Percentiles rank a stretch among this genome's conserved stretches.
Conservation (phyloP, 2,329 filamentous ascomycete genomes). For the Scedosporium apiospermum region DNA sequence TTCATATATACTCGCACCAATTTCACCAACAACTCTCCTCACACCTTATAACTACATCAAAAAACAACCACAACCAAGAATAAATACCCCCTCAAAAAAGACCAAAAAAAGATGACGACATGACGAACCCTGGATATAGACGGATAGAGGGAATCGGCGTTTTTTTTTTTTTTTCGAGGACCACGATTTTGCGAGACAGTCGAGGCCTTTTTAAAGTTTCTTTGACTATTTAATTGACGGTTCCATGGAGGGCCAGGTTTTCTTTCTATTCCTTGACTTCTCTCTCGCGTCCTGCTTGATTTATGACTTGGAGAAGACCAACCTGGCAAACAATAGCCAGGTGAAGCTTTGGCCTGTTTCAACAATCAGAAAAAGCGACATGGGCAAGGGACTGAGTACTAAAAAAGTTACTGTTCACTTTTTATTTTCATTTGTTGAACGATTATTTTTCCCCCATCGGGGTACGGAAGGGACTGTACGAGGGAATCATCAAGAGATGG, state of each 20-base stretch:
- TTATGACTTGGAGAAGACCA: neutral
- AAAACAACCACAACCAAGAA: neutral
- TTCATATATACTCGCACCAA: neutral
- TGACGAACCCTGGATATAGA: conserved; percentile 19
- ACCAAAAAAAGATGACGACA: neutral
- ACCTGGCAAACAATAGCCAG: neutral
- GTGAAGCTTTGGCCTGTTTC: neutral
- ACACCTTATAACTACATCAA: neutral
- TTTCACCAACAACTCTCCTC: neutral
- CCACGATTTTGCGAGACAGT: neutral
- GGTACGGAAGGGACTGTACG: neutral
- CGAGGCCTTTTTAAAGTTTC: neutral
- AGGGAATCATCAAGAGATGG: neutral
- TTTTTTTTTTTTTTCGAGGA: conserved; percentile 16
- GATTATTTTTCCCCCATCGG: neutral
- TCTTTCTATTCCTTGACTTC: neutral
- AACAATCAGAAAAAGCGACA: neutral
- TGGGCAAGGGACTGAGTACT: neutral
- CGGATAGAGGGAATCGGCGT: conserved; percentile 29
- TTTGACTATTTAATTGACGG: neutral
- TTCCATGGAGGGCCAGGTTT: neutral
- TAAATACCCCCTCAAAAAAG: neutral
- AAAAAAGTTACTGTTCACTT: neutral
- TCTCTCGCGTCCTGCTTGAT: neutral
- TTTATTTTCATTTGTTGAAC: neutral